phyloP scores from a whole-genome alignment of 140 eudicot species.

The Flaveria floridana region DNA sequence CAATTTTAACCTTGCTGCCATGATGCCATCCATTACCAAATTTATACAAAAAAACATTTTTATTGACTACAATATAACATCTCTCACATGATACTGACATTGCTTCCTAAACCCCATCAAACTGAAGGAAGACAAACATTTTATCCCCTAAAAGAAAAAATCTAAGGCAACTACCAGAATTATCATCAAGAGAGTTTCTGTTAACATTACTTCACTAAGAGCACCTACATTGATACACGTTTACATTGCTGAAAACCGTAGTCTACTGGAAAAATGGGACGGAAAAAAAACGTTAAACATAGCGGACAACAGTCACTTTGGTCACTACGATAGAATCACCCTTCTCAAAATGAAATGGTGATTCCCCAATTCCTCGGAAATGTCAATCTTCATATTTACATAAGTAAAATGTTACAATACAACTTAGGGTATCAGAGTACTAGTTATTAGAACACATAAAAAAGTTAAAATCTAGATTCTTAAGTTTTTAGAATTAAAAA shows the following conservation, averaged over 20 bases:
- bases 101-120: not conserved
- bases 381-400: not conserved
- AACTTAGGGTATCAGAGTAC: not conserved
- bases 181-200: not conserved
- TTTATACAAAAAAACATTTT: not conserved
- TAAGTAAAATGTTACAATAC: not conserved
- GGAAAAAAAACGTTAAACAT: not conserved
- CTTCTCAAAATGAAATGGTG: not conserved
- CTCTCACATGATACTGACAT: not conserved
- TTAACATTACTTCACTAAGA: not conserved
- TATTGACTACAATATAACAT: not conserved
- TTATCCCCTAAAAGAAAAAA: not conserved
- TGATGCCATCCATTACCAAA: not conserved
- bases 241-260: not conserved
- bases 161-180: not conserved
- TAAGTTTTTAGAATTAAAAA: not conserved
- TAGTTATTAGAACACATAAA: not conserved
- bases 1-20: not conserved
- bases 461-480: not conserved
- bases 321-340: not conserved
- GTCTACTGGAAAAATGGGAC: not conserved
- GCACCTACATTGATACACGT: not conserved
- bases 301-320: not conserved
- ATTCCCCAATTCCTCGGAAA: not conserved
- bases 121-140: not conserved